phyloP scores from a whole-genome alignment of 2,329 filamentous ascomycete genomes.

The Diaporthe sp. region DNA sequence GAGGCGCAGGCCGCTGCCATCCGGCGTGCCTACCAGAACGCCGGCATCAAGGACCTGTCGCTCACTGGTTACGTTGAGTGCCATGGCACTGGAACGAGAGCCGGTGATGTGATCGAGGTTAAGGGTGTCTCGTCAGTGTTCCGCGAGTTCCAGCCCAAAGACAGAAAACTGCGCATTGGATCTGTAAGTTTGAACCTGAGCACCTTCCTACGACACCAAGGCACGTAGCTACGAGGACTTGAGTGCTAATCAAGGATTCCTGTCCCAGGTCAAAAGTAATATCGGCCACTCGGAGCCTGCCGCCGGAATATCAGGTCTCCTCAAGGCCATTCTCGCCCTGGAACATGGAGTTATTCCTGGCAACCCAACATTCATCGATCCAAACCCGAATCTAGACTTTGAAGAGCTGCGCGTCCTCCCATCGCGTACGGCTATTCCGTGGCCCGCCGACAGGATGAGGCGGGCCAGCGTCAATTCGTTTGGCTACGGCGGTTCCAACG shows the following conservation, averaged over 20 bases:
- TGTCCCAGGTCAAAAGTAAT: conserved; percentile 43
- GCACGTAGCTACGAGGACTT: too few relatives aligned
- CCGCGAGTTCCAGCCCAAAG: not conserved
- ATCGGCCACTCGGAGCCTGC: conserved; percentile 36
- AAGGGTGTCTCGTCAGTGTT: conserved; percentile 44
- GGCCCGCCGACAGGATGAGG: conserved; percentile 40
- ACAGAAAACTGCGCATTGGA: conserved; percentile 38
- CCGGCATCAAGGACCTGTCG: conserved; percentile 43
- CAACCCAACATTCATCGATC: conserved; percentile 41
- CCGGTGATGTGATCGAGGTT: conserved; percentile 65
- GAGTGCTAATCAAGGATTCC: too few relatives aligned
- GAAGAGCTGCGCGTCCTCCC: conserved; percentile 19
- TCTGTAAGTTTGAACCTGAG: conserved; percentile 4
- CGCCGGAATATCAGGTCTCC: conserved; percentile 45
- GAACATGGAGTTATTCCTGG: conserved; percentile 45
- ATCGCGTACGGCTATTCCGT: conserved; percentile 31
- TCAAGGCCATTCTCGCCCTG: conserved; percentile 45
- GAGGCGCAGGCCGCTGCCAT: conserved; percentile 52
- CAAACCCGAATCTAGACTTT: conserved; percentile 43
- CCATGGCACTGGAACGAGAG: conserved; percentile 72
- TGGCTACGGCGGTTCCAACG: conserved; percentile 51
- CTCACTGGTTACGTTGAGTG: conserved; percentile 63
- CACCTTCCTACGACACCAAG: too few relatives aligned
- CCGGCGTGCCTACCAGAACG: conserved; percentile 48
- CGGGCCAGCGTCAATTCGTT: conserved; percentile 49